Conservation (phyloP, 2,329 filamentous ascomycete species). For the Fusarium clavum region DNA sequence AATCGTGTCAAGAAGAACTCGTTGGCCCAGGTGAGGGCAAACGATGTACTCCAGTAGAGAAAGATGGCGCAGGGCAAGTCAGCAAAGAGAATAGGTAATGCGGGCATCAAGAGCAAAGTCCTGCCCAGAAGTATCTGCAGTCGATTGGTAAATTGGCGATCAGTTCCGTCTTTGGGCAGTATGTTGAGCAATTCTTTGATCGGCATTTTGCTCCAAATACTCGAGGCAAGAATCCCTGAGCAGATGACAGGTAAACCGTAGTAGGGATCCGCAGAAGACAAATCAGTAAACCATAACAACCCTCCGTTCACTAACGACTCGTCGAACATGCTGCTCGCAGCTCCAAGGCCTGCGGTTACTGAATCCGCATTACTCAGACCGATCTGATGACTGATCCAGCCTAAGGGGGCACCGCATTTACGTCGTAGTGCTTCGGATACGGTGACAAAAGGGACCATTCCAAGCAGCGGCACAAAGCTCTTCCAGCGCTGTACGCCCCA, state of each 20-base stretch:
- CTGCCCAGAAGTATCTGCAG: slow-evolving; percentile 48
- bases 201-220: slow-evolving; percentile 48
- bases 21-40: slow-evolving; percentile 52
- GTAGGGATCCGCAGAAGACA: slow-evolving; percentile 64
- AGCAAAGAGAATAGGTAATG: slow-evolving; percentile 51
- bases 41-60: slow-evolving; percentile 55
- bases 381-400: slow-evolving; percentile 49
- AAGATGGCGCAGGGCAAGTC: slow-evolving; percentile 56
- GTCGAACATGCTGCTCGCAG: slow-evolving; percentile 48
- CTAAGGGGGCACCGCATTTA: slow-evolving; percentile 53
- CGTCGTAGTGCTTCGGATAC: slow-evolving; percentile 63
- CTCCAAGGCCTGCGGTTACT: slow-evolving; percentile 41
- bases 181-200: slow-evolving; percentile 46
- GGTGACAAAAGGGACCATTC: slow-evolving; percentile 62
- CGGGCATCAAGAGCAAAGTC: slow-evolving; percentile 49
- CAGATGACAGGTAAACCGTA: slow-evolving; percentile 59
- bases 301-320: slow-evolving; percentile 61
- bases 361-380: slow-evolving; percentile 44
- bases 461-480: slow-evolving; percentile 53
- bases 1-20: slow-evolving; percentile 46
- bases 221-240: slow-evolving; percentile 46
- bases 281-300: slow-evolving; percentile 66
- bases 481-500: slow-evolving; percentile 63
- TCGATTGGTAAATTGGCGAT: slow-evolving; percentile 34
- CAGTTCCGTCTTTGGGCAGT: slow-evolving; percentile 18